Evolutionary conservation across 768 basidiomycete genomes (phyloP).

Genomic region (Krasilnikovozyma curviuscula): DNA sequence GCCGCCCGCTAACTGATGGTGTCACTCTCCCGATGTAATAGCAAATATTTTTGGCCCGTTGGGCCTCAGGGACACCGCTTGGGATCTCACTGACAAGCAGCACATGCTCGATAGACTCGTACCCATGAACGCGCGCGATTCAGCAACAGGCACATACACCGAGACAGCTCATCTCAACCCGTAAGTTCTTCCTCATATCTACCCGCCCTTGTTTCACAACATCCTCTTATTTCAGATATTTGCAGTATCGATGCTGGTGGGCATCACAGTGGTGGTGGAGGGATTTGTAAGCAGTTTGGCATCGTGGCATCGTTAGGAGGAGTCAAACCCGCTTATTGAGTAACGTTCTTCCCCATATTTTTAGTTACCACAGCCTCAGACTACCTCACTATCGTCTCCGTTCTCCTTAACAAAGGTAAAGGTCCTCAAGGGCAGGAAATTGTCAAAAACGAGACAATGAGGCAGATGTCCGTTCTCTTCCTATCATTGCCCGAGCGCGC

Average conservation of each 20-base stretch:
- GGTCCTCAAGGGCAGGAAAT: slow-evolving; percentile 5
- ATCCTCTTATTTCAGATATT: too few relatives aligned
- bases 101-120: slow-evolving; percentile 4
- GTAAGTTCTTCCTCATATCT: too few relatives aligned
- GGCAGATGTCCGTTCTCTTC: slow-evolving; percentile 3
- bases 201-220: too few relatives aligned
- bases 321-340: too few relatives aligned
- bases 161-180: too few relatives aligned
- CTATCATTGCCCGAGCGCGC: too few relatives aligned
- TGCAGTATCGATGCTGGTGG: neutral
- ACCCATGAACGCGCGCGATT: slow-evolving; percentile 10
- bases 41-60: slow-evolving; percentile 11
- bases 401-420: slow-evolving; percentile 8
- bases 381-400: slow-evolving; percentile 6
- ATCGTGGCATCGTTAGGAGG: too few relatives aligned
- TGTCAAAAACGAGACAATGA: slow-evolving; percentile 8
- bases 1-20: too few relatives aligned
- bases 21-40: too few relatives aligned
- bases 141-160: neutral
- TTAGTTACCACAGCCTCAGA: slow-evolving; percentile 6
- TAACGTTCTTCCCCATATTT: neutral
- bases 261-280: slow-evolving; percentile 8
- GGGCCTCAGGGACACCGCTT: slow-evolving; percentile 6
- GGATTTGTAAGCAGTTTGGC: too few relatives aligned
- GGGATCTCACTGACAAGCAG: slow-evolving; percentile 5